phyloP scores from a whole-genome alignment of 495 filamentous ascomycete genomes.

The Rostrohypoxylon terebratum region DNA sequence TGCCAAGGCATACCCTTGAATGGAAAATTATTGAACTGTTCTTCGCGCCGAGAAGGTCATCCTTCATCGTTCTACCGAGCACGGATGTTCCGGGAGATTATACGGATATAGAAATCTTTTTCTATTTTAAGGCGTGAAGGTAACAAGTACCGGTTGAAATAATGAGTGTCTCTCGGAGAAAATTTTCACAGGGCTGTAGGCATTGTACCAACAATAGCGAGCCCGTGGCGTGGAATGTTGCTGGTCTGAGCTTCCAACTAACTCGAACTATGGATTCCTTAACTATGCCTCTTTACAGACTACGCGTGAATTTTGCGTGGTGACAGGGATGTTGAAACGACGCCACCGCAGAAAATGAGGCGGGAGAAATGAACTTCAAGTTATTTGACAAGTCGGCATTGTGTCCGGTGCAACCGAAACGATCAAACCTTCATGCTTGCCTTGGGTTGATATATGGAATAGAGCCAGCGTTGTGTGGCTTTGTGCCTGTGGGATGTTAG shows the following conservation, averaged over 20 bases:
- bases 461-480: neutral
- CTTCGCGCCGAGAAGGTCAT: neutral
- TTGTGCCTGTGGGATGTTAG: neutral
- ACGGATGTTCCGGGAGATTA: neutral
- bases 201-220: slow-evolving; percentile 9
- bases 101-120: slow-evolving; percentile 2
- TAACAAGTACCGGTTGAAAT: slow-evolving; percentile 3
- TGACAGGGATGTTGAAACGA: slow-evolving; percentile 47
- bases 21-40: neutral
- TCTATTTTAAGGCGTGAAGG: slow-evolving; percentile 1
- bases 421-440: slow-evolving; percentile 9
- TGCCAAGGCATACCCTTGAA: slow-evolving; percentile 28
- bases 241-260: slow-evolving; percentile 42
- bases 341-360: slow-evolving; percentile 39
- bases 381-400: slow-evolving; percentile 12
- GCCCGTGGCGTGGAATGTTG: slow-evolving; percentile 13
- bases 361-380: slow-evolving; percentile 34
- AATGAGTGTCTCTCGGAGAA: neutral
- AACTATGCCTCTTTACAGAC: slow-evolving; percentile 20
- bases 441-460: neutral
- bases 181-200: slow-evolving; percentile 20
- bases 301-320: slow-evolving; percentile 26
- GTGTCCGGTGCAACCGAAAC: neutral
- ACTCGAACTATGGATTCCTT: slow-evolving; percentile 21
- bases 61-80: neutral